phyloP scores from a whole-genome alignment of 2,329 filamentous ascomycete species.

The Aureobasidium subglaciale region DNA sequence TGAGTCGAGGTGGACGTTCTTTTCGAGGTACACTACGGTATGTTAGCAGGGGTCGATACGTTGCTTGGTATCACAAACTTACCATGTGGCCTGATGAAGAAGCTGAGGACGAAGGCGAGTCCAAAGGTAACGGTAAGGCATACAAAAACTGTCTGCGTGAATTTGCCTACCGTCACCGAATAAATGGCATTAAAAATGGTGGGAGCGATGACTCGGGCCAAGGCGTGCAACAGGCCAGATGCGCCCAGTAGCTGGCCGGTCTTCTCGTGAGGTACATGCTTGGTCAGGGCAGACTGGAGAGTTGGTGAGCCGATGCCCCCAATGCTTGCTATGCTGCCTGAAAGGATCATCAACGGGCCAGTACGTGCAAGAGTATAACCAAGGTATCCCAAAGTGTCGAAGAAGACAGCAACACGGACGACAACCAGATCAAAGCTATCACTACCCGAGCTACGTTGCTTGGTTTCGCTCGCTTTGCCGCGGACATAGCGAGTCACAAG shows the following conservation, averaged over 20 bases:
- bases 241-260: slow-evolving; percentile 86
- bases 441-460: slow-evolving; percentile 57
- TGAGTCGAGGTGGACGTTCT: too few species aligned
- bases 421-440: slow-evolving; percentile 71
- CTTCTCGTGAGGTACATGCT: slow-evolving; percentile 76
- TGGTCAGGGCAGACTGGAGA: slow-evolving; percentile 76
- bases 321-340: slow-evolving; percentile 65
- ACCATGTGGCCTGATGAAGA: slow-evolving; percentile 64
- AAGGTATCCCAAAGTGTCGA: slow-evolving; percentile 67
- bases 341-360: slow-evolving; percentile 59
- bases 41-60: too few species aligned
- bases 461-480: slow-evolving; percentile 41
- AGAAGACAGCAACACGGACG: slow-evolving; percentile 65
- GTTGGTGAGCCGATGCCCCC: slow-evolving; percentile 83
- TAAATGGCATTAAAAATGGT: slow-evolving; percentile 83
- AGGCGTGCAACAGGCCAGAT: slow-evolving; percentile 74
- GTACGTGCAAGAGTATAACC: slow-evolving; percentile 64
- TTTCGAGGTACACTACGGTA: too few species aligned
- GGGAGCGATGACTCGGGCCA: slow-evolving; percentile 72
- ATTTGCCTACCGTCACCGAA: slow-evolving; percentile 67
- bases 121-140: slow-evolving; percentile 62
- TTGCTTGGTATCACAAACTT: too few species aligned
- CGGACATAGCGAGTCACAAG: slow-evolving; percentile 70
- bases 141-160: slow-evolving; percentile 77
- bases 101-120: slow-evolving; percentile 57